phyloP scores from a whole-genome alignment of 257 asterid species.

The Cynanchum wilfordii region DNA sequence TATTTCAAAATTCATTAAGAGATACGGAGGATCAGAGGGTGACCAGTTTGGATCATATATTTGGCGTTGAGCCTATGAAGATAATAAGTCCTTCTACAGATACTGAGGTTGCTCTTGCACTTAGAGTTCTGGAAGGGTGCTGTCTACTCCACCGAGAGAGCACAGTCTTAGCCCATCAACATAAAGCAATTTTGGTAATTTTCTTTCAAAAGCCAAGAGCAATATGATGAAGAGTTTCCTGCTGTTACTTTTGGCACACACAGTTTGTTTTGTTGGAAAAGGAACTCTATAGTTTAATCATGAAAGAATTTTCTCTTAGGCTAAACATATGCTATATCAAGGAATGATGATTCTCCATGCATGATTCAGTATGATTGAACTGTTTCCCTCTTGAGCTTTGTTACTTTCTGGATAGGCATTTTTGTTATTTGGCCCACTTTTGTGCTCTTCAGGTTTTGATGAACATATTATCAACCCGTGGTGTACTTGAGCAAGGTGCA shows the following conservation, averaged over 20 bases:
- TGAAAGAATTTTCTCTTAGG: background rate
- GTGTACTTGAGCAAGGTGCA: conserved; percentile 91
- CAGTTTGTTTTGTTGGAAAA: background rate
- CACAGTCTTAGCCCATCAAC: conserved; percentile 69
- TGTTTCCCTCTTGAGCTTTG: background rate
- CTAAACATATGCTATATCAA: background rate
- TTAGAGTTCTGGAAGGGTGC: conserved; percentile 93
- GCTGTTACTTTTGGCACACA: background rate
- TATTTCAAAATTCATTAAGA: conserved; percentile 70
- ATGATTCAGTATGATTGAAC: background rate
- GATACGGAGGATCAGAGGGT: conserved; percentile 72
- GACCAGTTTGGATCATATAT: conserved; percentile 60
- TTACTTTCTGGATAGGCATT: background rate
- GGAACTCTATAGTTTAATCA: background rate
- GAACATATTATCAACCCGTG: conserved; percentile 75
- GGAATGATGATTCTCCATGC: background rate
- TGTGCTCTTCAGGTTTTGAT: conserved; percentile 55
- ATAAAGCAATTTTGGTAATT: conserved; percentile 65
- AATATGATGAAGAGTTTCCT: background rate
- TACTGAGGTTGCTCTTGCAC: conserved; percentile 87
- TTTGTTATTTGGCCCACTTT: background rate
- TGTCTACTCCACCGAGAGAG: conserved; percentile 81
- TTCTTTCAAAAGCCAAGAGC: background rate
- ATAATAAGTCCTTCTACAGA: conserved; percentile 79
- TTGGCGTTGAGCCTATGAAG: conserved; percentile 69